Conservation (phyloP, 768 basidiomycete genomes). For the Chalciporus piperatus region DNA sequence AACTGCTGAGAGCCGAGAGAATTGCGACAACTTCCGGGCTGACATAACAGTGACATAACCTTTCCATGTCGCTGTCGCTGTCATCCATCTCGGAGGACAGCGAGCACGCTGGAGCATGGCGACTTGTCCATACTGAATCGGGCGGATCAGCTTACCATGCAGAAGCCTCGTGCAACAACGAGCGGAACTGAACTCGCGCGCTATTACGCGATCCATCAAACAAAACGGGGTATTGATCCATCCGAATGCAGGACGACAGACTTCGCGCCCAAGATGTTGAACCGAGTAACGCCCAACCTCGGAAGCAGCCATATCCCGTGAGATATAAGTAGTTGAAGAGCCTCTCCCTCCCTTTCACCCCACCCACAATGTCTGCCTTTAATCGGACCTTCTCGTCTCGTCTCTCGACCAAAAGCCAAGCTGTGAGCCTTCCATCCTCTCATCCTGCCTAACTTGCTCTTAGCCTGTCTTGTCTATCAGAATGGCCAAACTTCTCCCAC, state of each 20-base stretch:
- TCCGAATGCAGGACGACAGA: too few relatives aligned
- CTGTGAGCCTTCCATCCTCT: slow-evolving; percentile 18
- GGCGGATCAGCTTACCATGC: too few relatives aligned
- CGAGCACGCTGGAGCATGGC: too few relatives aligned
- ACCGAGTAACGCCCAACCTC: too few relatives aligned
- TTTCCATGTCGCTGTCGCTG: too few relatives aligned
- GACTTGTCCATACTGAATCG: neutral
- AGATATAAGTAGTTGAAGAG: slow-evolving; percentile 27
- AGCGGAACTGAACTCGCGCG: neutral
- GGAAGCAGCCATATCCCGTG: slow-evolving; percentile 8
- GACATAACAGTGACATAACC: too few relatives aligned
- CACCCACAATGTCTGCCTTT: slow-evolving; percentile 26
- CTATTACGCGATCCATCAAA: slow-evolving; percentile 2
- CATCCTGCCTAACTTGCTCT: neutral
- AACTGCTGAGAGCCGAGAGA: too few relatives aligned
- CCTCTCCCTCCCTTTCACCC: neutral
- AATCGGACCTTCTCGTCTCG: slow-evolving; percentile 29
- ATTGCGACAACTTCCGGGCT: neutral
- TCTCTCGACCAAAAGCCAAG: slow-evolving; percentile 26
- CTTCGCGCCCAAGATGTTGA: too few relatives aligned
- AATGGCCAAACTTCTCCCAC: slow-evolving; percentile 14
- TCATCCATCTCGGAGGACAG: neutral
- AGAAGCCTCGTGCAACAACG: neutral
- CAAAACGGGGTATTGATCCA: neutral
- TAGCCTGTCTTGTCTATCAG: neutral